Conservation (phyloP, 2,329 filamentous ascomycete species). For the Endoconidiophora laricicola region DNA sequence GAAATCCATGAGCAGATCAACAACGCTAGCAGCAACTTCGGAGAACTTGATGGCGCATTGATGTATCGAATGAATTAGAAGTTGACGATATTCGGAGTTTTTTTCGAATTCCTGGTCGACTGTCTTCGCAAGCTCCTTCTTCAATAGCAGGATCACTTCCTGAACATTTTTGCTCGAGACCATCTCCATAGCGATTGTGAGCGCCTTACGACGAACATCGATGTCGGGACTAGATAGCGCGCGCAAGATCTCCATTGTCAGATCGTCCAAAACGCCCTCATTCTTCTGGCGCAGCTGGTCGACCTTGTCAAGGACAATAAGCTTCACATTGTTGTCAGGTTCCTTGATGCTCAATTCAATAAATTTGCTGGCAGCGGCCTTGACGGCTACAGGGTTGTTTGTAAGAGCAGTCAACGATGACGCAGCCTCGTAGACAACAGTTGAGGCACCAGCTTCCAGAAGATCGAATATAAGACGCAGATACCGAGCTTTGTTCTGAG, state of each 20-base stretch:
- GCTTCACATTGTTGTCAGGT: slow-evolving; percentile 96
- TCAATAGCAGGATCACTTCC: slow-evolving; percentile 85
- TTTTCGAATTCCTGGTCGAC: slow-evolving; percentile 98
- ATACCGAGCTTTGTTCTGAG: slow-evolving; percentile 91
- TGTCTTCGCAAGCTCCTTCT: slow-evolving; percentile 95
- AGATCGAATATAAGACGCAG: slow-evolving; percentile 91
- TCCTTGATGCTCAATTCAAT: slow-evolving; percentile 96
- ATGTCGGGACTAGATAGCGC: slow-evolving; percentile 92
- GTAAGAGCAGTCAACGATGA: slow-evolving; percentile 88
- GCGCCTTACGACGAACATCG: slow-evolving; percentile 82
- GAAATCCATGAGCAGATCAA: slow-evolving; percentile 96
- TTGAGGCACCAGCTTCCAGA: slow-evolving; percentile 80
- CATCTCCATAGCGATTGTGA: slow-evolving; percentile 87
- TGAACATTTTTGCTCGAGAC: slow-evolving; percentile 98
- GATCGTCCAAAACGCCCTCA: slow-evolving; percentile 77
- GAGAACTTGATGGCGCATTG: slow-evolving; percentile 99
- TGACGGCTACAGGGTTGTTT: slow-evolving; percentile 91
- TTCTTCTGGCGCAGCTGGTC: slow-evolving; percentile 76
- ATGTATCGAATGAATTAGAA: slow-evolving; percentile 93
- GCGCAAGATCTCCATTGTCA: slow-evolving; percentile 92
- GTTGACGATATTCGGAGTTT: slow-evolving; percentile 84
- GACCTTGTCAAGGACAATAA: slow-evolving; percentile 91
- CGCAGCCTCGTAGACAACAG: slow-evolving; percentile 92
- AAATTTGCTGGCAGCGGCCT: slow-evolving; percentile 88
- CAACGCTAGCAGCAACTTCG: slow-evolving; percentile 89